Percentiles rank a stretch among this genome's conserved stretches.
Conservation (phyloP, 352 stramenopile genomes). For the Pythium sp. region DNA sequence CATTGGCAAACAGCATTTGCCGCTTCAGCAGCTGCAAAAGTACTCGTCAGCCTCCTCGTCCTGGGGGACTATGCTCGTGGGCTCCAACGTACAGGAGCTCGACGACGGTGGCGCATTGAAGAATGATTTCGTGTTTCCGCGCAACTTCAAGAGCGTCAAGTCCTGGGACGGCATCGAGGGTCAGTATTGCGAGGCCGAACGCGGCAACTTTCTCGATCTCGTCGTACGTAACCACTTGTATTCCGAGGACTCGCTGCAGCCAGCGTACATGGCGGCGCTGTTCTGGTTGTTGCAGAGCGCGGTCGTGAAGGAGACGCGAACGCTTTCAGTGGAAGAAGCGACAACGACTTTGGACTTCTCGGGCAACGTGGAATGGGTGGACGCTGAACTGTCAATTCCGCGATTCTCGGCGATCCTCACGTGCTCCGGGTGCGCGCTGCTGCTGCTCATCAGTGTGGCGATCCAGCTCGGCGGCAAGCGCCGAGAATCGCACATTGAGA, state of each 20-base stretch:
- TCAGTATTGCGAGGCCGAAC: conserved; percentile 41
- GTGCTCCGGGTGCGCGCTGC: conserved; percentile 30
- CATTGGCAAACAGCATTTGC: conserved; percentile 30
- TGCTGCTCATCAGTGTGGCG: conserved; percentile 35
- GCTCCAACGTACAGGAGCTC: conserved; percentile 50
- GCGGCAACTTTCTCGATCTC: conserved; percentile 36
- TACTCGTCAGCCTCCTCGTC: conserved; percentile 27
- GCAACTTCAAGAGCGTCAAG: conserved; percentile 34
- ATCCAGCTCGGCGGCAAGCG: conserved; percentile 42
- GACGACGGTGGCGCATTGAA: conserved; percentile 47
- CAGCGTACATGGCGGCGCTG: conserved; percentile 42
- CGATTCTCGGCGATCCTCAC: conserved; percentile 35
- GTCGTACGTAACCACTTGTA: conserved; percentile 45
- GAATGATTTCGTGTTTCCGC: conserved; percentile 51
- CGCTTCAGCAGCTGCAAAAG: conserved; percentile 25
- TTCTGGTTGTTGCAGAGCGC: conserved; percentile 59
- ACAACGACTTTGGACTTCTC: conserved; percentile 26
- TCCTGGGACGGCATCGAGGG: conserved; percentile 32
- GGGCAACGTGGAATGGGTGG: conserved; percentile 23
- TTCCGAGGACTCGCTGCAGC: conserved; percentile 43
- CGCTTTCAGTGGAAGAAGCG: conserved; percentile 14
- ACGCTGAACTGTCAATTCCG: conserved; percentile 37
- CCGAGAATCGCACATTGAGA: conserved; percentile 39
- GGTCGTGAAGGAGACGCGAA: conserved; percentile 25
- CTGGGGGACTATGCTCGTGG: conserved; percentile 36